phyloP scores from a whole-genome alignment of 2,329 filamentous ascomycete species.

The Claviceps quebecensis region DNA sequence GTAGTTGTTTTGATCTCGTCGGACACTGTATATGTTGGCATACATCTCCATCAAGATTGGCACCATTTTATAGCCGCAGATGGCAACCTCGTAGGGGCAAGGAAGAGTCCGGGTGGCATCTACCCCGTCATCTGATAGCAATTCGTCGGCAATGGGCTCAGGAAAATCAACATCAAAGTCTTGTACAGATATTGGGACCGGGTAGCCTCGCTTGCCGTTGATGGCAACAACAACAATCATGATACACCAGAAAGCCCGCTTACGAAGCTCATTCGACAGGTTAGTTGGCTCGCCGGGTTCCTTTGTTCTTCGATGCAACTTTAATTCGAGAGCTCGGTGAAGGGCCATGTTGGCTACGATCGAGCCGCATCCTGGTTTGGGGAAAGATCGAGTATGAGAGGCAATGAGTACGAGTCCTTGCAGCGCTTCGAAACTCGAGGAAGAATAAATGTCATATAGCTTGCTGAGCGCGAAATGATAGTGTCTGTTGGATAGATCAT shows the following conservation, averaged over 20 bases:
- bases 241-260: conserved; percentile 64
- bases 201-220: conserved; percentile 61
- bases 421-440: conserved; percentile 49
- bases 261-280: conserved; percentile 62
- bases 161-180: conserved; percentile 73
- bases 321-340: conserved; percentile 57
- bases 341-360: conserved; percentile 52
- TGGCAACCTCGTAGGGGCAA: conserved; percentile 53
- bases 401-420: conserved; percentile 63
- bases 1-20: conserved; percentile 49
- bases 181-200: conserved; percentile 58
- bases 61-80: conserved; percentile 50
- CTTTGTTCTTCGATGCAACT: conserved; percentile 58
- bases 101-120: conserved; percentile 38
- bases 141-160: conserved; percentile 55
- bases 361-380: conserved; percentile 63
- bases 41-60: conserved; percentile 62
- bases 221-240: conserved; percentile 53
- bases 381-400: conserved; percentile 60
- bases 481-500: conserved; percentile 58
- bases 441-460: conserved; percentile 49
- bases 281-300: conserved; percentile 29
- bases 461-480: conserved; percentile 63
- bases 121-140: conserved; percentile 51
- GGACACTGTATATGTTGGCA: conserved; percentile 59